Base-by-base conservation (phyloP, 805 yeast genomes). In the Maudiozyma barnettii region DNA sequence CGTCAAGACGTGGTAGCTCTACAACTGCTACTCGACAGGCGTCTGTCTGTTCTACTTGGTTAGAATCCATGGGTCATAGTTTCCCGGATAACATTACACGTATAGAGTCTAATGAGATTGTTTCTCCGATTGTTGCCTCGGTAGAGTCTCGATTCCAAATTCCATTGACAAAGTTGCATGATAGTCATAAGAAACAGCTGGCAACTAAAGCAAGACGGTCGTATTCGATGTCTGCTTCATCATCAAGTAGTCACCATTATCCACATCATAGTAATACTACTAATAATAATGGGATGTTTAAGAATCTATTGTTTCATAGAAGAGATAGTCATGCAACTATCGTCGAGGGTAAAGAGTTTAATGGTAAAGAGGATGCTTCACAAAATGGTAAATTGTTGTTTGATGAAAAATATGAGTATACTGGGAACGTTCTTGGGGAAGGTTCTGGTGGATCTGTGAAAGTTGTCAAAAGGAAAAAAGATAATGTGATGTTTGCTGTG, bases 401-500 rank as follows among this genome's bases (percentile, higher is more conserved):
- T 54, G 77, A 83, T 40, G 86, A 84, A 59, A 71, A 89, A 54
- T 89, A 88, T 64, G 84, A 81, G 61, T 79, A 81, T 49, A 95
- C 95, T 45, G 90, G 88, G 9, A 35, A 8, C 52, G 84, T 77
- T 47, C 72, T 89, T 40, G 97, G 97, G 46, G 91, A 90, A 20
- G 97, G 97, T 44, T 96, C 96, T 1, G 96, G 96, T 44, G 97
- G 97, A 4, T 76, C 83, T 16, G 97, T 89, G 29, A 79, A 81
- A 56, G 71, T 89, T 41, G 82, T 88, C 41, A 79, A 74, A 47
- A 68, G 95, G 53, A 66, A 76, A 5, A 65, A 76, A 2, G 96
- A 89, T 65, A 67, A 71, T 26, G 76, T 79, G 57, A 75, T 84
- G 2, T 88, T 86, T 71, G 97, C 97, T 0, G 95, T 89, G 22